phyloP scores from a whole-genome alignment of 176 grass and related monocot species.

The Rhynchospora pubera region DNA sequence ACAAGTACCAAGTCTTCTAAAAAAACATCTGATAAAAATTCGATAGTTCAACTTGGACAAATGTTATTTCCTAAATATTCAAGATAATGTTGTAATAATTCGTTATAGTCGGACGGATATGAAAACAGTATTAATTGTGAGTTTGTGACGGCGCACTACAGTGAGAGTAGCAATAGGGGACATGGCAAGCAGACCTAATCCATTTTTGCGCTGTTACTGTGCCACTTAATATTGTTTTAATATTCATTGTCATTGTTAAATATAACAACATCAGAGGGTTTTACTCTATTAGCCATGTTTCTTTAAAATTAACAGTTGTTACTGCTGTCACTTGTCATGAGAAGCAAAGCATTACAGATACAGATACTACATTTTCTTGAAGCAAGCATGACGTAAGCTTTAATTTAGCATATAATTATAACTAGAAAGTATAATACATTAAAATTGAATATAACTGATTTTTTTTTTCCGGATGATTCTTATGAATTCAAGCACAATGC shows the following conservation, averaged over 20 bases:
- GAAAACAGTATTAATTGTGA: not conserved
- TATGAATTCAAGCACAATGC: no score
- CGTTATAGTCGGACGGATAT: not conserved
- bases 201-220: not conserved
- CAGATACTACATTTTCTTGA: not conserved
- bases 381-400: not conserved
- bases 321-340: not conserved
- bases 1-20: no score
- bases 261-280: not conserved
- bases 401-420: no score
- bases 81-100: not conserved
- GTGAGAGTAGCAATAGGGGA: not conserved
- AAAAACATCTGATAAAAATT: no score
- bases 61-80: no score
- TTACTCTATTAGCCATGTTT: not conserved
- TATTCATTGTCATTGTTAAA: not conserved
- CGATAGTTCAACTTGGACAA: no score
- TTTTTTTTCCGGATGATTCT: no score
- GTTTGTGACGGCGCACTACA: not conserved
- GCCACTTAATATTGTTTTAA: not conserved
- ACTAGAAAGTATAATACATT: no score
- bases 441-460: no score
- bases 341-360: not conserved
- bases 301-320: not conserved
- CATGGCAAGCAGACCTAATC: not conserved